Evolutionary conservation across 1,139 yeast genomes (phyloP).

Genomic region (Magnusiomyces clavatus): DNA sequence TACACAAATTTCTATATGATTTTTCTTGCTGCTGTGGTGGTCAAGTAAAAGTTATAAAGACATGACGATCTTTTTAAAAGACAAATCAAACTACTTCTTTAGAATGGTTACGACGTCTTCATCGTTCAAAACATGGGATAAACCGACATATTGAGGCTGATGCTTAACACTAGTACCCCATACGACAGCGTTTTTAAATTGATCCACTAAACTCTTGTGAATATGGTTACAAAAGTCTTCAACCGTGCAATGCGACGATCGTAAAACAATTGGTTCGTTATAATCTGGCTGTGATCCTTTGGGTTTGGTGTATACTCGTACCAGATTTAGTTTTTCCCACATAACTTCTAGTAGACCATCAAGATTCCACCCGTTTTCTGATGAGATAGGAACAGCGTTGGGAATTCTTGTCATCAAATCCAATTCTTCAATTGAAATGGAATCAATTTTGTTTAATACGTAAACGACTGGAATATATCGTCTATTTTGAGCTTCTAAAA

Average conservation of each 20-base stretch:
- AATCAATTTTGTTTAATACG: constrained; percentile 90
- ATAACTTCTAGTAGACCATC: constrained; percentile 88
- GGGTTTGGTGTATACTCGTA: constrained; percentile 94
- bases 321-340: constrained; percentile 89
- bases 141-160: constrained; percentile 95
- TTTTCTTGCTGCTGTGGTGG: too few relatives aligned
- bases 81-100: constrained; percentile 44
- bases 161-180: constrained; percentile 92
- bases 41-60: too few relatives aligned
- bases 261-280: constrained; percentile 84
- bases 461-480: constrained; percentile 92
- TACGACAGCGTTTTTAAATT: constrained; percentile 86
- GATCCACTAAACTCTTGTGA: constrained; percentile 88
- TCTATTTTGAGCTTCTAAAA: constrained; percentile 84
- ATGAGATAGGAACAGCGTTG: constrained; percentile 91
- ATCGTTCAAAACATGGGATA: constrained; percentile 73
- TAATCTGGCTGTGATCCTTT: constrained; percentile 93
- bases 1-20: too few relatives aligned
- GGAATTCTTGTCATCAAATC: constrained; percentile 87
- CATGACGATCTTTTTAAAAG: too few relatives aligned
- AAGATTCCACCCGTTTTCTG: constrained; percentile 94
- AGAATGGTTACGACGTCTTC: constrained; percentile 96
- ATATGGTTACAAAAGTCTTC: constrained; percentile 96
- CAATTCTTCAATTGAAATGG: constrained; percentile 87
- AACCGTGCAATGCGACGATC: constrained; percentile 73